Evolutionary conservation across 2,329 filamentous ascomycete genomes (phyloP).

Genomic region (Colletotrichum spinosum): DNA sequence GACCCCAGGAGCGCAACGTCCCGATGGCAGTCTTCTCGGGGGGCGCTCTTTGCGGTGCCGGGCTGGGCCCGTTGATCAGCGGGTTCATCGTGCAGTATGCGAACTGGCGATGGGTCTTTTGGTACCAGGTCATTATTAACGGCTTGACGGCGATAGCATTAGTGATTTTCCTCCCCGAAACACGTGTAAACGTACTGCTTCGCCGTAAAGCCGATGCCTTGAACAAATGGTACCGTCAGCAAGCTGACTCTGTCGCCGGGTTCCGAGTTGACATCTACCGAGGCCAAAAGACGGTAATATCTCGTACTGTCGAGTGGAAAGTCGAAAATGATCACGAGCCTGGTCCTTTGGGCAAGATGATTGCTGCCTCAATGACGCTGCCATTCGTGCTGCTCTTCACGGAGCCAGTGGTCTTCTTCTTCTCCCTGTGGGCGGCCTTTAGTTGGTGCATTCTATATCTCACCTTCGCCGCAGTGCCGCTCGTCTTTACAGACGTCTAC

Average conservation of each 20-base stretch:
- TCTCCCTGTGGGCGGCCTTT: conserved; percentile 61
- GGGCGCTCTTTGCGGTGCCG: conserved; percentile 80
- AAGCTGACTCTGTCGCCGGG: conserved; percentile 62
- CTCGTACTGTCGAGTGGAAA: conserved; percentile 77
- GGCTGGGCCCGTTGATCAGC: background rate
- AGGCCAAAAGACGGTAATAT: background rate
- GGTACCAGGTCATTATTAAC: conserved; percentile 75
- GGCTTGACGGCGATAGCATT: conserved; percentile 70
- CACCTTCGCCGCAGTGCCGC: conserved; percentile 64
- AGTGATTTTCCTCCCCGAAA: conserved; percentile 81
- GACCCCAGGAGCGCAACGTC: conserved; percentile 80
- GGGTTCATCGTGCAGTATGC: conserved; percentile 9
- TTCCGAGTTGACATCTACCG: background rate
- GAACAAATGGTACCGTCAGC: conserved; percentile 81
- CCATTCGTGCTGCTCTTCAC: conserved; percentile 78
- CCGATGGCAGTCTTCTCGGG: conserved; percentile 91
- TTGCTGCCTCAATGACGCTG: conserved; percentile 78
- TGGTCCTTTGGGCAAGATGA: conserved; percentile 74
- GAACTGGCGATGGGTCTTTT: conserved; percentile 46
- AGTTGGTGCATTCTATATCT: conserved; percentile 64
- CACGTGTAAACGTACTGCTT: conserved; percentile 81
- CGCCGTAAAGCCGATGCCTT: conserved; percentile 77
- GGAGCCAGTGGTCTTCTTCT: conserved; percentile 72
- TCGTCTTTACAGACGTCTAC: conserved; percentile 58
- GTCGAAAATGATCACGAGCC: conserved; percentile 82